Evolutionary conservation across 331 rosid genomes (phyloP), one percentile per base, ranked within the genome.

Genomic region (Phaseolus coccineus): DNA sequence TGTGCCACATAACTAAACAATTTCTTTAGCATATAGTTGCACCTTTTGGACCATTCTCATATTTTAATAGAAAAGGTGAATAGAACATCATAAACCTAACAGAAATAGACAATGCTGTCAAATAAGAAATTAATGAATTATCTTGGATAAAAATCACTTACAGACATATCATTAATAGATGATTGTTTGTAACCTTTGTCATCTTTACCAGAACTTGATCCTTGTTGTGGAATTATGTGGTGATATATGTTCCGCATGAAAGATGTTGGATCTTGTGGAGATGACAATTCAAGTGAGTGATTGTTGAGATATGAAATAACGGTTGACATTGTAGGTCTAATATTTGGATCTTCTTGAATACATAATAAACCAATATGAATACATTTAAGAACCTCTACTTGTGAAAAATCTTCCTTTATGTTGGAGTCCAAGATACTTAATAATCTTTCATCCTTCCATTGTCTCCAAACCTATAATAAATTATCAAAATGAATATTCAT

Each of bases 331-430:
- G 66, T 59, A 5, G 40, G 66, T 59, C 22, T 59, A 59, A 13
- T 13, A 30, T 28, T 59, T 30, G n/a, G 10, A 28, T 59, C 13
- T 59, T 59, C 10, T 59, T 59, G 39, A 12, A 59, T 37, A 11
- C 70, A 74, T 44, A 44, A 46, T 22, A 74, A 44, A 16, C 59
- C 70, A 10, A 74, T 59, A 1, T 74, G 46, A 44, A 74, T 59
- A 31, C 70, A 74, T 5, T n/a, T 30, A 14, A 44, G 30, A 61
- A 74, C 79, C 46, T 74, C 70, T 0, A 0, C 28, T 0, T 10
- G 33, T 10, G n/a, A 74, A 74, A 59, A 74, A 5, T 25, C 7
- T 74, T 74, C 79, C 8, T 59, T 28, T 16, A 74, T 9, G 4
- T 44, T 40, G n/a, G 79, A 30, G 5, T 74, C 79, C 47, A 74